Base-by-base conservation (phyloP, 2,329 filamentous ascomycete species). In the Incumbomyces delicatus region DNA sequence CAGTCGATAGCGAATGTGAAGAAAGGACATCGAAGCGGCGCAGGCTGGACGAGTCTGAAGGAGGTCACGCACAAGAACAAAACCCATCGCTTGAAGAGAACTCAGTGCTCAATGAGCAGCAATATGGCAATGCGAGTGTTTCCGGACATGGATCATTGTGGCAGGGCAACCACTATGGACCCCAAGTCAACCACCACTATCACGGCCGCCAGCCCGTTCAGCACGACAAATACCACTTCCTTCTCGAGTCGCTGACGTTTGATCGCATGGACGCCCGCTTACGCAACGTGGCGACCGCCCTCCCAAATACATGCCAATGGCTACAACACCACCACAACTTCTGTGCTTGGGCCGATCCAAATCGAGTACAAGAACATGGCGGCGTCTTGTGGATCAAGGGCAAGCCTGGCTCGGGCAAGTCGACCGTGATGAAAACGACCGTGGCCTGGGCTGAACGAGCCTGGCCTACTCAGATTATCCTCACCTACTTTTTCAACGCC, bases 401-500 rank as follows among this genome's bases (percentile, higher is more conserved):
- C 1, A 67, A 68, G 12, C 64, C 67, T 5, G 66, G 64, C 11
- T 57, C 60, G 0, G 67, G 67, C 2, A 70, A 70, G 47, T 69
- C 66, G 7, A 71, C 66, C 0, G 45, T 70, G 1, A 71, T 73
- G 66, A 73, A 71, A 40, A 68, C 66, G 37, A 51, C 56, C 1
- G 57, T 53, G 17, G 44, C 46, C 17, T 44, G 50, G 29, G 37
- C 51, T 31, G 32, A 51, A 12, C 16, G 18, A 13, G 47, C 47
- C 1, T 29, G 10, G 16, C 18, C 38, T 13, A 22, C 38, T 3
- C 17, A 40, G 38, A 30, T 60, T 0, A 51, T 68, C 0, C 47
- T 71, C 1, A 66, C 64, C 1, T 74, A 72, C 53, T 75, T 73
- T 60, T 75, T 75, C 60, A 68, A 73, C 46, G 70, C 70, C 0